A percentile compares a stretch with the other conserved stretches of the same genome.
Evolutionary conservation across 805 yeast genomes (phyloP).

Genomic region (Kluyveromyces wickerhamii): DNA sequence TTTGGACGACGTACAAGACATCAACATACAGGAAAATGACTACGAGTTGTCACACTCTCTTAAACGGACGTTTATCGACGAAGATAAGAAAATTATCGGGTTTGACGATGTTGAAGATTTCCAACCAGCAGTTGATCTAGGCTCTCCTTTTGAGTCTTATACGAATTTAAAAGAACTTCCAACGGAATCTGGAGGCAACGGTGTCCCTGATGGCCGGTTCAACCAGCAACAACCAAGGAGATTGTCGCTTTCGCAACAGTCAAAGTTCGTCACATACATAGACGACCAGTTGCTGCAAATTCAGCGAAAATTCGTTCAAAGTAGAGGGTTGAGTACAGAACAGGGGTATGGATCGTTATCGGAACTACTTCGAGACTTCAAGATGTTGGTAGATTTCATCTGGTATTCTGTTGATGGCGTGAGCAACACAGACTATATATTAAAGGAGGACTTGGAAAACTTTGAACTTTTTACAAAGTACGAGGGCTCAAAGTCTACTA

Average conservation of each 20-base stretch:
- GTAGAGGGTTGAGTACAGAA: constrained; percentile 30
- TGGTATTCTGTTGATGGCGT: constrained; percentile 50
- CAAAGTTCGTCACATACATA: constrained; percentile 44
- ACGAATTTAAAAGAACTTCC: constrained; percentile 8
- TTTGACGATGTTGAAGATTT: constrained; percentile 27
- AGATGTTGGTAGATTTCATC: constrained; percentile 43
- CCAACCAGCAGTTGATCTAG: constrained; percentile 23
- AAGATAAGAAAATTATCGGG: constrained; percentile 9
- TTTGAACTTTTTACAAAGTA: constrained; percentile 9
- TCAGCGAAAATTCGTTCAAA: constrained; percentile 46
- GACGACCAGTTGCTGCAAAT: constrained; percentile 46
- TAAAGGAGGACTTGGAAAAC: constrained; percentile 10
- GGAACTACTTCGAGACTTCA: constrained; percentile 39
- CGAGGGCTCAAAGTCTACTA: constrained; percentile 16
- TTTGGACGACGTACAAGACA: constrained; percentile 3
- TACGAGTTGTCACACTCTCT: neutral
- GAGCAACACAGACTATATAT: constrained; percentile 24
- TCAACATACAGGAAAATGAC: neutral
- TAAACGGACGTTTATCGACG: constrained; percentile 4
- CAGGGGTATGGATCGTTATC: constrained; percentile 24
- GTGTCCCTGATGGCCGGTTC: neutral
- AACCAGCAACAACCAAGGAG: constrained; percentile 15
- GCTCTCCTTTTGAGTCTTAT: constrained; percentile 26
- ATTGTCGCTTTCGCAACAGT: constrained; percentile 44
- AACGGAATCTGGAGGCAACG: neutral